phyloP scores from a whole-genome alignment of 495 filamentous ascomycete species.

The Penicillium flavigenum region DNA sequence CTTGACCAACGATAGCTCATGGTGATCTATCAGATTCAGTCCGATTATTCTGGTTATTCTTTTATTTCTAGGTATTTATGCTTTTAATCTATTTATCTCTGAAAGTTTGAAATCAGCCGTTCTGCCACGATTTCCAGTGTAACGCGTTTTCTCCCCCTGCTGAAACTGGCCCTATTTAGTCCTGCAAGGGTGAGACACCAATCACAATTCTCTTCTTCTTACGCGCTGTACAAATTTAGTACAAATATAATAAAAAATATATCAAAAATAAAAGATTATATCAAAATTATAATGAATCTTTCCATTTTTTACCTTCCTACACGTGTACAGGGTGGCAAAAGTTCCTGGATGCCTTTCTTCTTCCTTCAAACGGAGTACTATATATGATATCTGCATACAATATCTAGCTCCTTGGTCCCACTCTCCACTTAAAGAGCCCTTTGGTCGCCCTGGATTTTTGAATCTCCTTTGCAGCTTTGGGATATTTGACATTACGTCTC shows the following conservation, averaged over 20 bases:
- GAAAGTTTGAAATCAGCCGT: neutral
- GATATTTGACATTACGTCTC: slow-evolving; percentile 12
- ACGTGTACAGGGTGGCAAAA: slow-evolving; percentile 25
- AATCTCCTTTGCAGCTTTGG: slow-evolving; percentile 22
- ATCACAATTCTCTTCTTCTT: slow-evolving; percentile 12
- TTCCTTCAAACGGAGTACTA: slow-evolving; percentile 6
- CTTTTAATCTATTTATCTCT: neutral
- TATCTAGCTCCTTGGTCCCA: slow-evolving; percentile 16
- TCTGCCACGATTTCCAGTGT: slow-evolving; percentile 10
- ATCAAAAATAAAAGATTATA: no score
- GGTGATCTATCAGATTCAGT: slow-evolving; percentile 39
- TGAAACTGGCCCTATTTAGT: slow-evolving; percentile 21
- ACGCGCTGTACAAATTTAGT: neutral
- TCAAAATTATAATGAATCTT: no score
- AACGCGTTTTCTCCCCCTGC: slow-evolving; percentile 18
- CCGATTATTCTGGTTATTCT: no score
- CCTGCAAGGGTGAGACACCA: slow-evolving; percentile 26
- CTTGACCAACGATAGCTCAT: slow-evolving; percentile 30
- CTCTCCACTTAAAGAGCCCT: slow-evolving; percentile 22
- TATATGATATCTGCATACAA: no score
- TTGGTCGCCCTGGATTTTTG: slow-evolving; percentile 9
- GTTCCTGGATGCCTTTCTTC: slow-evolving; percentile 12
- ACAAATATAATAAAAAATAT: neutral
- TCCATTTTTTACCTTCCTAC: slow-evolving; percentile 8
- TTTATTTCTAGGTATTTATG: neutral